Evolutionary conservation across 352 stramenopile genomes (phyloP), one percentile per base, ranked within the genome.

Genomic region (Globisporangium viniferum): DNA sequence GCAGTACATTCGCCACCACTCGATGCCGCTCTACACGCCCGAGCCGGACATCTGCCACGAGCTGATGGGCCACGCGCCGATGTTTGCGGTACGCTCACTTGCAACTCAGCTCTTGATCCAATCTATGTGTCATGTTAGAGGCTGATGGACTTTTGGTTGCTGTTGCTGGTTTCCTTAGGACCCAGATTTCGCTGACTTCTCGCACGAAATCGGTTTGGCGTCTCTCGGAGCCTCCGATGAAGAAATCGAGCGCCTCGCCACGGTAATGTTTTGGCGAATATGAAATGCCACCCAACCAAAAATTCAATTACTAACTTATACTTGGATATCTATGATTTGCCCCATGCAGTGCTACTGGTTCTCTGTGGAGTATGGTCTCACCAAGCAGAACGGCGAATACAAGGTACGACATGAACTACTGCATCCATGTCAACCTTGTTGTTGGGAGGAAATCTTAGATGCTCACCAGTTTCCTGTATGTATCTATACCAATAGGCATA

Each of bases 31-130:
- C 46, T 99, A 99, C 82, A 99, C 96, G 15, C 97, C 97, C 3
- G 97, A 99, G 82, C 97, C 97, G 2, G 97, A 99, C 69, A 98
- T 99, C 82, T 98, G 95, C 77, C 97, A 99, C 81, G 97, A 99
- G 72, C 82, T 98, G 22, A 92, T 98, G 80, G 93, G 93, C 53
- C 97, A 99, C 75, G 96, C 96, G 7, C 97, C 97, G 0, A 98
- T 99, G 94, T 99, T 99, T 82, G 96, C 95, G 3, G 81, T 90
- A 73, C 24, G 81, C 15, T 48, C 14, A 18, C 41, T 48, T 9
- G 41, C 41, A 48, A 48, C 2, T n/a, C 15, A 20, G 15, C 15
- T 48, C 15, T n/a, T n/a, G 15, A 20, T 7, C 4, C 14, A n/a
- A n/a, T 48, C 15, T 14, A 8, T 48, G 36, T n/a, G 41, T 48